A percentile compares a stretch with the other conserved stretches of the same genome.
Evolutionary conservation across 345 rosid genomes (phyloP).

Genomic region (Passiflora organensis): DNA sequence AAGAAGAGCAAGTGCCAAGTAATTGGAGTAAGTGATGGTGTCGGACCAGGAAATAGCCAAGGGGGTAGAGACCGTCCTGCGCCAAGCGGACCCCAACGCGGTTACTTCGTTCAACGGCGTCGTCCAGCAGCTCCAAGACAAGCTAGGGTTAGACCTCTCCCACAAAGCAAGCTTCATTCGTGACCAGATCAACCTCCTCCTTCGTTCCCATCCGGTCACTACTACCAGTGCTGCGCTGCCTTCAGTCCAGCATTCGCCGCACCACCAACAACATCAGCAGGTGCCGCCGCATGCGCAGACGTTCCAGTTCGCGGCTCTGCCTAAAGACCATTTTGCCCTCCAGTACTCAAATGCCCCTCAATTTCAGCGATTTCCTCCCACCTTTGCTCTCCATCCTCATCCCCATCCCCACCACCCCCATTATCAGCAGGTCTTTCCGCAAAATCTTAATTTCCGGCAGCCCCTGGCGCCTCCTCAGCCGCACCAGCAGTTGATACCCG

Average conservation of each 20-base stretch:
- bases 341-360: constrained; percentile 36
- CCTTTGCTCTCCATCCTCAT: constrained; percentile 29
- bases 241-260: background rate
- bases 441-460: constrained; percentile 72
- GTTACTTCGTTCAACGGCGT: constrained; percentile 65
- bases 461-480: constrained; percentile 26
- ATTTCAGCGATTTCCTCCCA: constrained; percentile 27
- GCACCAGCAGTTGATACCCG: constrained; percentile 23
- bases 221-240: constrained; percentile 1
- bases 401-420: constrained; percentile 26
- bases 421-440: constrained; percentile 26
- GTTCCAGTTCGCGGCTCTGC: constrained; percentile 18
- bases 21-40: constrained; percentile 39
- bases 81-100: constrained; percentile 61
- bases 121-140: constrained; percentile 77
- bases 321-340: constrained; percentile 56
- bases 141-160: constrained; percentile 72
- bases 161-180: constrained; percentile 77
- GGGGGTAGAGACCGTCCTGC: constrained; percentile 73
- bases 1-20: constrained; percentile 1
- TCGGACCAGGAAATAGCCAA: constrained; percentile 84
- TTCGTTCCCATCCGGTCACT: constrained; percentile 40
- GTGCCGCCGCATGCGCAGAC: constrained; percentile 10
- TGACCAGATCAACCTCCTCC: constrained; percentile 73
- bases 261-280: constrained; percentile 1